Evolutionary conservation across 768 basidiomycete genomes (phyloP), one percentile per base, ranked within the genome.

Genomic region (Trametes gibbosa): DNA sequence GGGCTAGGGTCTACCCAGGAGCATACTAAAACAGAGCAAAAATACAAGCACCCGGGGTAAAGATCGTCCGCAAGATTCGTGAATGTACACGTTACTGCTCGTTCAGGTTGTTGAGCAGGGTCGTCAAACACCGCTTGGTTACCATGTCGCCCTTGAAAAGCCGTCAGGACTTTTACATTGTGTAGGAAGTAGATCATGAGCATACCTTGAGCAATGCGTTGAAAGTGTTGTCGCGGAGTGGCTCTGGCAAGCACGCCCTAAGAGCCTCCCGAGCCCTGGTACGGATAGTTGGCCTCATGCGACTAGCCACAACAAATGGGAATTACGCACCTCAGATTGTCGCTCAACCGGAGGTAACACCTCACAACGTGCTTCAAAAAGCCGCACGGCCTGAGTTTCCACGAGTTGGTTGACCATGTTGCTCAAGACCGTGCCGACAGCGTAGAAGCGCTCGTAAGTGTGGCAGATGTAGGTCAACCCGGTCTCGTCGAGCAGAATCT

Each of bases 391-490:
- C 73, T 98, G 97, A 2, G 92, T 97, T 75, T 99, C 96, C 53
- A 98, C 95, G 49, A 99, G 82, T 71, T 98, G 94, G 69, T 89
- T 90, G 64, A 98, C 97, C 97, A 99, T 99, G 73, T 97, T 98
- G 78, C 91, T 92, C 59, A 99, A 81, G 16, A 99, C 97, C 8
- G 96, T 97, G 17, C 96, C 97, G 53, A 99, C 97, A 14, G 97
- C 97, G 72, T 98, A 98, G 77, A 99, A 99, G 52, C 97, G 84
- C 72, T 99, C 97, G 71, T 99, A 99, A n/a, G 97, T 99, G 74
- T 99, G 97, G 68, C 97, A 98, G 69, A 98, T 99, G 73, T 99
- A 99, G 16, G 94, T 95, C 59, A 99, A 77, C 19, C 97, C 97
- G 3, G 96, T 94, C 74, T 99, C 97, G 72, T 99, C 97, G 53